Evolutionary conservation across 139 green algal genomes (phyloP).

Genomic region (Chlorella sp.): DNA sequence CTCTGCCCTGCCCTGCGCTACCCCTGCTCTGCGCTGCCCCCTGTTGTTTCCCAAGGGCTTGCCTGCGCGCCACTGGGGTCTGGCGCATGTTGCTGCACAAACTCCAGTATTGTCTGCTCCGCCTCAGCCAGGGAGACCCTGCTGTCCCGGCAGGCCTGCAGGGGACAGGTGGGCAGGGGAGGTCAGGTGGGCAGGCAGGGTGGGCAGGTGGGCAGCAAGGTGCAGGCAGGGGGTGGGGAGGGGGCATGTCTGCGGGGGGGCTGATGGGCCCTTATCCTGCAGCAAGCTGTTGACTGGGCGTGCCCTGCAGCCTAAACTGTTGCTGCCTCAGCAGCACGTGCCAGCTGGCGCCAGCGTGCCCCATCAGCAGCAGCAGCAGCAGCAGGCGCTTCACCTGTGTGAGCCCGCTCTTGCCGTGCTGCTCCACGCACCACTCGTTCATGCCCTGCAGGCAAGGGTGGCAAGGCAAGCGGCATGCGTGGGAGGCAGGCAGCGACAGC

Average conservation of each 20-base stretch:
- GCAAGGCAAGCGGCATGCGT: background rate
- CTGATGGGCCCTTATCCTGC: background rate
- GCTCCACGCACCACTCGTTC: constrained; percentile 93
- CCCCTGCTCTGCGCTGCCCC: too few relatives aligned
- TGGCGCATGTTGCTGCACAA: constrained; percentile 67
- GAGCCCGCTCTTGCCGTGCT: constrained; percentile 80
- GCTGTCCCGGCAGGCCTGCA: constrained; percentile 64
- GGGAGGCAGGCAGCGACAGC: background rate
- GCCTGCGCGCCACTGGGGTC: constrained; percentile 23
- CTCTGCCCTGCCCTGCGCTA: background rate
- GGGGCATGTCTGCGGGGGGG: too few relatives aligned
- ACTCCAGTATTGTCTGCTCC: constrained; percentile 78
- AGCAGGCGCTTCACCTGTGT: constrained; percentile 33
- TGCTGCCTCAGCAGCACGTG: too few relatives aligned
- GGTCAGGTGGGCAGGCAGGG: too few relatives aligned
- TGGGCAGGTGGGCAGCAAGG: background rate
- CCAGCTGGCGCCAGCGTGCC: background rate
- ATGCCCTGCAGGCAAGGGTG: constrained; percentile 62
- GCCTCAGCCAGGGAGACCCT: constrained; percentile 68
- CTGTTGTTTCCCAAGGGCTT: background rate
- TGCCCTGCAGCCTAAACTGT: too few relatives aligned
- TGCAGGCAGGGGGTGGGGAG: background rate
- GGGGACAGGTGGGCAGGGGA: background rate
- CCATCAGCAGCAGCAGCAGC: background rate
- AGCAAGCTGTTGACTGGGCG: too few relatives aligned